Percentiles rank a stretch among this genome's conserved stretches.
phyloP scores from a whole-genome alignment of 331 rosid genomes.

The Acacia concinna region DNA sequence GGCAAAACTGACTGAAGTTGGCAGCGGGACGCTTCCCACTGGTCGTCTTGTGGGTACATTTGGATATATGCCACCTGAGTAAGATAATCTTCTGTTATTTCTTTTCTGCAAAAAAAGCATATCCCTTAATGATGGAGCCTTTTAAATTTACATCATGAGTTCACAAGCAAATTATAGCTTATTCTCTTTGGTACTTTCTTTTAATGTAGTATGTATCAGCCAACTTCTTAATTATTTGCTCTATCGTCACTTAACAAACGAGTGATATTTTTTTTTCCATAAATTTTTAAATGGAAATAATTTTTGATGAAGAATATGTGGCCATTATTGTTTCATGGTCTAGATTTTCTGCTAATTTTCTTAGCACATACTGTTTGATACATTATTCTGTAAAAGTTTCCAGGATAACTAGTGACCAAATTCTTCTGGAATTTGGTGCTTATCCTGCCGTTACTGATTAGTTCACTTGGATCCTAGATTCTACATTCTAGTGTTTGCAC shows the following conservation, averaged over 20 bases:
- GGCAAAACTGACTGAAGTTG: slow-evolving; percentile 77
- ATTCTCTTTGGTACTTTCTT: neutral
- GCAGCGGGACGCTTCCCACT: slow-evolving; percentile 58
- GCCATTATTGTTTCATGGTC: neutral
- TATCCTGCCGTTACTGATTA: neutral
- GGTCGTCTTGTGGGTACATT: slow-evolving; percentile 78
- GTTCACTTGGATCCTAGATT: neutral
- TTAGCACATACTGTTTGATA: neutral
- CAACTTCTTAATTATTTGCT: neutral
- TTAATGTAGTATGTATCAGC: neutral
- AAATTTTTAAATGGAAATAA: neutral
- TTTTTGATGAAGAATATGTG: neutral
- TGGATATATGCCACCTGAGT: slow-evolving; percentile 99
- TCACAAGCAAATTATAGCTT: neutral
- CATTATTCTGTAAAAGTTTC: neutral
- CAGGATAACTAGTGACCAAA: neutral
- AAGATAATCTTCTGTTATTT: slow-evolving; percentile 28
- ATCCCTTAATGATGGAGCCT: neutral
- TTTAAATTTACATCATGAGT: neutral
- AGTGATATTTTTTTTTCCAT: neutral
- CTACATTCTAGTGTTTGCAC: neutral
- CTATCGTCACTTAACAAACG: neutral
- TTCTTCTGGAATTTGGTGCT: neutral
- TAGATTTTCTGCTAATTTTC: neutral
- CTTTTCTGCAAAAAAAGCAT: neutral